Evolutionary conservation across 176 grass and related monocot genomes (phyloP).

Genomic region (Oryza nivara): DNA sequence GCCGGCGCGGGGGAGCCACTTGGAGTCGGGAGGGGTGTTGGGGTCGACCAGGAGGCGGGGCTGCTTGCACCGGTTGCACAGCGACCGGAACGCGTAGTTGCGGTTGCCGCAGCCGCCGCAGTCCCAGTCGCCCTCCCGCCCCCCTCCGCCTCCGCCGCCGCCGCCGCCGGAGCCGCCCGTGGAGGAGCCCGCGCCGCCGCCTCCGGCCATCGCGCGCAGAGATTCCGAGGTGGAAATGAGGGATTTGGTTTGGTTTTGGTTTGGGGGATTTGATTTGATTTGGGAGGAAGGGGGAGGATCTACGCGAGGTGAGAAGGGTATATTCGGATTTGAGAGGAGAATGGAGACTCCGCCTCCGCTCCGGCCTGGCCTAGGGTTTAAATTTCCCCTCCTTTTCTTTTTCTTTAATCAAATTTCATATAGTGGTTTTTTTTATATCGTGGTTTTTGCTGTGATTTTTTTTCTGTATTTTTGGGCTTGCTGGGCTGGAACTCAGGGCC

Average conservation of each 20-base stretch:
- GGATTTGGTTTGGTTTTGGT: background rate
- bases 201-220: constrained; percentile 35
- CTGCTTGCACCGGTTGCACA: constrained; percentile 99
- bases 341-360: too few relatives aligned
- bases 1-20: constrained; percentile 92
- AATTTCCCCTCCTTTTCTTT: background rate
- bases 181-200: constrained; percentile 38
- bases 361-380: background rate
- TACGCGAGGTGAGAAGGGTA: background rate
- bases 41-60: constrained; percentile 86
- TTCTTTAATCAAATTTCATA: background rate
- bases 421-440: too few relatives aligned
- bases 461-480: too few relatives aligned
- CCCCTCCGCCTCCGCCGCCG: constrained; percentile 24
- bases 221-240: background rate
- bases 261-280: background rate
- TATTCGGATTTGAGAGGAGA: background rate
- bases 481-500: too few relatives aligned
- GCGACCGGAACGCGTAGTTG: constrained; percentile 97
- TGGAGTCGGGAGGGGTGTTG: constrained; percentile 81
- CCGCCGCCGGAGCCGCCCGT: constrained; percentile 27
- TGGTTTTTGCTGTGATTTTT: too few relatives aligned
- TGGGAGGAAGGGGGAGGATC: background rate
- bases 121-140: constrained; percentile 93
- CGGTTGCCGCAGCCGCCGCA: constrained; percentile 82